Base-by-base conservation (phyloP, 768 basidiomycete species). In the Filobasidium floriforme region DNA sequence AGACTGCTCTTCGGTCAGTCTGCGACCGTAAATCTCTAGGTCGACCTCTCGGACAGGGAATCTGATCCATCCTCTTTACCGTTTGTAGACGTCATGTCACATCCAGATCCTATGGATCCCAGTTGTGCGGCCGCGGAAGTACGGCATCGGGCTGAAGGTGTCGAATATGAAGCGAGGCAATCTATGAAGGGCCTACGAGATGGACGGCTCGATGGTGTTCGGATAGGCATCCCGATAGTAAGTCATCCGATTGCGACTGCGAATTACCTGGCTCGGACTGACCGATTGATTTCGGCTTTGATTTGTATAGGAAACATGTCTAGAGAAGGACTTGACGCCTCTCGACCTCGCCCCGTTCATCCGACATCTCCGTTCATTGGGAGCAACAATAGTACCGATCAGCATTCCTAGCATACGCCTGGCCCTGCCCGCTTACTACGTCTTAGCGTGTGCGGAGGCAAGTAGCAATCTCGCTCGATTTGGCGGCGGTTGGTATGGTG, bases 361-460 rank as follows among this genome's bases (percentile, higher is more conserved):
- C 44, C 67, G 72, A 0, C 62, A 72, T 12, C 80, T 88, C 19
- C 61, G 79, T 64, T 62, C 75, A 0, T 80, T 80, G 0, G 92
- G 92, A 0, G 91, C 90, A 0, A 80, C 80, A 0, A 71, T 96
- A 37, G 77, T 85, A 0, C 83, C 90, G 0, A 86, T 97, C 0
- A 87, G 88, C 10, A 80, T 97, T 12, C 89, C 90, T 0, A 78
- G 81, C 1, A 85, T 85, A 0, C 77, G 75, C 1, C 88, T 88
- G 73, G 89, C 90, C 0, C 82, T 98, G 5, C 90, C 91, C 63
- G 89, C 92, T 14, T 98, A 98, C 81, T 98, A 97, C 73, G 89
- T 96, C n/a, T 83, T 98, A 18, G 89, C 94, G 0, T 89, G 87
- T 67, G 92, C 94, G 0, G 94, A 97, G 75, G 93, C 93, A 0